Evolutionary conservation across 371 early-diverging fungal species (phyloP).

Genomic region (Actinomortierella ambigua): DNA sequence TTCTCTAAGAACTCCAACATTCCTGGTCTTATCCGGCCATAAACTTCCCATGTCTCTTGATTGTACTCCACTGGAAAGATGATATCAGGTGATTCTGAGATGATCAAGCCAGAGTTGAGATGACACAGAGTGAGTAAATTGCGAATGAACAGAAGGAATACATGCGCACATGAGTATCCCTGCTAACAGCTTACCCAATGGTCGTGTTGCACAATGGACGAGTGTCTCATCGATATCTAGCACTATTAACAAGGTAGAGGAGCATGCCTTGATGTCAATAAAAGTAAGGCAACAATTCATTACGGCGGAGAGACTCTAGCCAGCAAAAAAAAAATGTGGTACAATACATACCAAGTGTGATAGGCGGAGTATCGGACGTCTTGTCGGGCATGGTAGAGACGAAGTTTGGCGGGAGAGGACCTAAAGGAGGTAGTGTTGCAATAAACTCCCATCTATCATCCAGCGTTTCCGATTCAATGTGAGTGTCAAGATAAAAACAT

Average conservation of each 20-base stretch:
- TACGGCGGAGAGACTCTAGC: too few relatives aligned
- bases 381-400: constrained; percentile 63
- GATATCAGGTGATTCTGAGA: constrained; percentile 51
- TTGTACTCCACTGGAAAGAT: constrained; percentile 66
- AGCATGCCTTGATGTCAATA: too few relatives aligned
- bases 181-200: constrained; percentile 38
- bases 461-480: too few relatives aligned
- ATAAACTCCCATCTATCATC: constrained; percentile 55
- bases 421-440: constrained; percentile 60
- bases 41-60: constrained; percentile 47
- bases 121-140: neutral
- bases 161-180: neutral
- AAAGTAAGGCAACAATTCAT: neutral
- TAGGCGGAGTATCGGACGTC: constrained; percentile 58
- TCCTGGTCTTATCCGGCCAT: constrained; percentile 43
- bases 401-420: constrained; percentile 49
- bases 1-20: constrained; percentile 47
- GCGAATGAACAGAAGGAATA: neutral
- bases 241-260: constrained; percentile 30
- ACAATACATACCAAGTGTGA: constrained; percentile 51
- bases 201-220: constrained; percentile 67
- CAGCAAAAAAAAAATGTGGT: too few relatives aligned
- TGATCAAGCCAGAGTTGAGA: neutral
- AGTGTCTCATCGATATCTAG: constrained; percentile 81
- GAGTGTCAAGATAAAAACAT: too few relatives aligned